A percentile compares a stretch with the other conserved stretches of the same genome.
These are phyloP conservation scores for Verticillium zaregamsianum DNA, from an alignment of 2,329 filamentous ascomycete species.

Conservation along the genomic window DNA sequence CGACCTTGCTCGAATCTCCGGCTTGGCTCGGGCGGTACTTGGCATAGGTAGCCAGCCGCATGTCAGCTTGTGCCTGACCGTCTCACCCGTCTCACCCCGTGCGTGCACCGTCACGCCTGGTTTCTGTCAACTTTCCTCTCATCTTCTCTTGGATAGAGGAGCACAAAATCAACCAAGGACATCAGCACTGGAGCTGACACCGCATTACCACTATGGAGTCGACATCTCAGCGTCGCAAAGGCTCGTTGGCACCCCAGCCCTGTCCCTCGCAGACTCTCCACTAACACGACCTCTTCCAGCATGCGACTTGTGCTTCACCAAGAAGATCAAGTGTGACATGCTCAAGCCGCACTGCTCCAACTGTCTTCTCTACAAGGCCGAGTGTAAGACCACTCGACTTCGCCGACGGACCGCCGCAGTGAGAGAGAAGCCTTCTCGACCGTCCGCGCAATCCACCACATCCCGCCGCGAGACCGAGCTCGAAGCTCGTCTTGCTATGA, in stretches of 20 bases:
- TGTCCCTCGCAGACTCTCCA: background rate
- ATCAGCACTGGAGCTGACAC: background rate
- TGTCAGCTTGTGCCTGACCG: background rate
- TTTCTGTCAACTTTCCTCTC: background rate
- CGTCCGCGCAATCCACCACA: slow-evolving; percentile 7
- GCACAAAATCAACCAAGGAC: background rate
- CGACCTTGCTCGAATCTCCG: background rate
- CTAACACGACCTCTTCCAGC: slow-evolving; percentile 18
- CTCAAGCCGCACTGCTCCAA: slow-evolving; percentile 39
- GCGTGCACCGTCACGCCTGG: background rate
- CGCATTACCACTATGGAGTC: slow-evolving; percentile 17
- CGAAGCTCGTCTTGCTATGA: slow-evolving; percentile 20
- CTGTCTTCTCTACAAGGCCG: slow-evolving; percentile 35
- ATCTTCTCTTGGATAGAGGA: background rate
- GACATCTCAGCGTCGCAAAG: slow-evolving; percentile 18
- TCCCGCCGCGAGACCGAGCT: slow-evolving; percentile 1
- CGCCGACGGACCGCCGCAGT: slow-evolving; percentile 15
- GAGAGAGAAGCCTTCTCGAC: background rate
- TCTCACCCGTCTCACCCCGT: background rate
- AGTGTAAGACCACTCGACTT: slow-evolving; percentile 27
- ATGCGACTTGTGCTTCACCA: slow-evolving; percentile 39
- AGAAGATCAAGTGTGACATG: slow-evolving; percentile 44
- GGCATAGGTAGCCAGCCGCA: background rate
- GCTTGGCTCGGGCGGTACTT: background rate
- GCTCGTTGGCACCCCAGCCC: slow-evolving; percentile 15